Base-by-base conservation (phyloP, 1,284 basidiomycete genomes). In the Caloboletus inedulis region DNA sequence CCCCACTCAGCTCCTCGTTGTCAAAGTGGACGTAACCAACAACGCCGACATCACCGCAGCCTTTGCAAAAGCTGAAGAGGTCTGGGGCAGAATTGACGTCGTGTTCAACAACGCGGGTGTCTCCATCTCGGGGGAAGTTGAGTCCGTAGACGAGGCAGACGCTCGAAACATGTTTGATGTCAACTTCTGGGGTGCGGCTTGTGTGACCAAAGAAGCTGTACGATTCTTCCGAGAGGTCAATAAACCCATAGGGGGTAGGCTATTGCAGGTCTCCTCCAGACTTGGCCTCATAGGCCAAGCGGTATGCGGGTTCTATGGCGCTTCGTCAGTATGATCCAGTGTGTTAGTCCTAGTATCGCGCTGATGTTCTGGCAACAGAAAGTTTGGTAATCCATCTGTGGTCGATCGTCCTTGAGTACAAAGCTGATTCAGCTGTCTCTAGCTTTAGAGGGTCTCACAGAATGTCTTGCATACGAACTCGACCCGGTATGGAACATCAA, bases 21-120 rank as follows among this genome's bases (percentile, higher is more conserved):
- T 74, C 44, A 61, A 68, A 44, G 55, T 74, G n/a, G 76, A 79
- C 59, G 72, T 78, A 43, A 71, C 64, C 16, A 53, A 69, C 7
- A 50, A 54, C 7, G 43, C 41, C 2, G 53, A 59, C 6, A 60
- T 77, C 47, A 37, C 31, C 0, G 59, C 52, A 1, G 74, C 70
- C 0, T 77, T 78, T 47, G 53, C 59, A 3, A 56, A 59, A 19
- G 70, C 68, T 0, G 56, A 65, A 44, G 59, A 61, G 4, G 47
- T 44, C 2, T 76, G 76, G 50, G 77, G 76, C 3, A 61, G 71
- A 12, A 58, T 77, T 36, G 74, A 77, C 41, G 68, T 77, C 25
- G 75, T 78, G 7, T 70, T 74, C 56, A 77, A 76, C 37, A 66
- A 64, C 6, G 60, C 62, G 2, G 64, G 64, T 0, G 8, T 49